Conservation (phyloP, 2,329 filamentous ascomycete species). For the Pyrenochaeta sp. region DNA sequence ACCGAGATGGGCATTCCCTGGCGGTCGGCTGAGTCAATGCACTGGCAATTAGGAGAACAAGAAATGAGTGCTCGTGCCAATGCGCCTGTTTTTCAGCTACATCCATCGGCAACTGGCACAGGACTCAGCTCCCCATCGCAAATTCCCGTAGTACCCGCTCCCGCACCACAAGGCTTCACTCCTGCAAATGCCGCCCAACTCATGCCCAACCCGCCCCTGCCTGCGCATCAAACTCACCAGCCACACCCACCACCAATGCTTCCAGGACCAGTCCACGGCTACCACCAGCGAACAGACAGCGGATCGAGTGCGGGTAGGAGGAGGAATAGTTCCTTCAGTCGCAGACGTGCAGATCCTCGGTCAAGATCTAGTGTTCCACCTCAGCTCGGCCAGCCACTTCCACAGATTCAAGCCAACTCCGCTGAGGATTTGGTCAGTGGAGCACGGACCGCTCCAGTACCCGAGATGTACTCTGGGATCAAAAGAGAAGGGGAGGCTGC, state of each 20-base stretch:
- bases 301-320: constrained; percentile 39
- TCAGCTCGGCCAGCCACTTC: constrained; percentile 42
- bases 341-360: constrained; percentile 39
- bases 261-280: constrained; percentile 36
- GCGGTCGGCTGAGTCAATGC: constrained; percentile 96
- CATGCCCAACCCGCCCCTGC: constrained; percentile 33
- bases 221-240: constrained; percentile 37
- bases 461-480: constrained; percentile 34
- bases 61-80: constrained; percentile 95
- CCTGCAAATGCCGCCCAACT: constrained; percentile 50
- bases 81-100: constrained; percentile 78
- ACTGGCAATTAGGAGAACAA: constrained; percentile 92
- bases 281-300: constrained; percentile 45
- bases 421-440: constrained; percentile 45
- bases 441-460: constrained; percentile 44
- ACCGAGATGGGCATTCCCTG: constrained; percentile 95
- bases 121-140: constrained; percentile 41
- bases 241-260: constrained; percentile 30
- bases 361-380: constrained; percentile 47
- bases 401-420: constrained; percentile 41
- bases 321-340: constrained; percentile 44
- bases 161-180: constrained; percentile 43
- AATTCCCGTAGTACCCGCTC: constrained; percentile 31
- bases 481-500: constrained; percentile 39
- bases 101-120: constrained; percentile 45